Evolutionary conservation across 306 rosid species (phyloP), one percentile per base, ranked within the genome.

Genomic region (Cucurbita moschata): DNA sequence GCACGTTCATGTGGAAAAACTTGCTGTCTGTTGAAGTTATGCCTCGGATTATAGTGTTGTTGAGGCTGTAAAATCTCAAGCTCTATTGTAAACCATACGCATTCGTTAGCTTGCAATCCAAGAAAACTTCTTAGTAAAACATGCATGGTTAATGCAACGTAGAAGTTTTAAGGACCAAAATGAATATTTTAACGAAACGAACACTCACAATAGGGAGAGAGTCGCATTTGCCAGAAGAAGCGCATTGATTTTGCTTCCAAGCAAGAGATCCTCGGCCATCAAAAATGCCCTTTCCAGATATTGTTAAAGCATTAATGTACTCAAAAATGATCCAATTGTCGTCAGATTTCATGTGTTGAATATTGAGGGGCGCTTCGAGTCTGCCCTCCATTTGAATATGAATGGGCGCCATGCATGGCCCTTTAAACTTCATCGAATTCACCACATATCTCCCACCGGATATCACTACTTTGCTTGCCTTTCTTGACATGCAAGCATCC

Each of bases 361-460:
- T 61, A n/a, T 78, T 23, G 53, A 4, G 9, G 2, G 90, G 82
- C 4, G 90, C 85, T 72, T 58, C 71, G 35, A 80, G 42, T 3
- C 55, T 81, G 6, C 85, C 86, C 16, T 58, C 75, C 60, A 82
- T 62, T 3, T 74, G 75, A 76, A 85, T 1, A 38, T 81, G 81
- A 49, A 85, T 76, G 4, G 84, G 83, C 37, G 78, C 86, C 66
- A 80, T 69, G 49, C 88, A 85, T 16, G 88, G 88, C 19, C 89
- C 86, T 65, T 51, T 42, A 15, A 85, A 49, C 39, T 18, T 40
- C 76, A 72, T 40, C 5, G 77, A 60, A 43, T 66, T 44, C 5
- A 59, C 69, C 14, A 40, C 15, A 59, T 53, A 82, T 7, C 10
- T 63, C 10, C 85, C 86, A 0, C n/a, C 3, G 3, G 83, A 72